These are phyloP conservation scores for Diaporthe sp. DNA, from an alignment of 2,329 filamentous ascomycete genomes.

Conservation along the genomic window DNA sequence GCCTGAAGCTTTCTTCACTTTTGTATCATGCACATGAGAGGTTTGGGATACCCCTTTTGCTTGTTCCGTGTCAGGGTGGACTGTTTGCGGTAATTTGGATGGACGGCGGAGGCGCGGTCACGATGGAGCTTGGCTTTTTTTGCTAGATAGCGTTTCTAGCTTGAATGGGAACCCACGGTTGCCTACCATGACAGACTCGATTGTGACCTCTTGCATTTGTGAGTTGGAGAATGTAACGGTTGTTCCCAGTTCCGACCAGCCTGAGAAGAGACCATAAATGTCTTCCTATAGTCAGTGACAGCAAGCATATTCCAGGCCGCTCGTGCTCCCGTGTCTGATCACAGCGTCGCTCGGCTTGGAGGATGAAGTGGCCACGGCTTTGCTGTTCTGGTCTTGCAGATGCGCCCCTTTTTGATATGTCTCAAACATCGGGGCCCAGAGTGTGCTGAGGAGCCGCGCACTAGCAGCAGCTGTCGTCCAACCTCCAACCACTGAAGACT, in stretches of 20 bases:
- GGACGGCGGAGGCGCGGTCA: neutral
- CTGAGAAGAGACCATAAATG: neutral
- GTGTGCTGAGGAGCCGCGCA: neutral
- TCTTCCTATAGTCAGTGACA: neutral
- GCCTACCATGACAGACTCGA: constrained; percentile 6
- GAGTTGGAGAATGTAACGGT: neutral
- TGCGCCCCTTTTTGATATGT: neutral
- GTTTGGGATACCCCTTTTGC: constrained; percentile 37
- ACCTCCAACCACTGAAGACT: neutral
- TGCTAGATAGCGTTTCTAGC: constrained; percentile 25
- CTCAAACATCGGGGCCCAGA: neutral
- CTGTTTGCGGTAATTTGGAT: constrained; percentile 31
- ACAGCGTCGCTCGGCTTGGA: neutral
- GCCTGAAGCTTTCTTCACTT: neutral
- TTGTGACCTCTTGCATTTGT: neutral
- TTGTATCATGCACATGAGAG: constrained; percentile 35
- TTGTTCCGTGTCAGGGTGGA: constrained; percentile 26
- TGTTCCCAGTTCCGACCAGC: constrained; percentile 25
- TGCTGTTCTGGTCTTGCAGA: neutral
- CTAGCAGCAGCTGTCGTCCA: neutral
- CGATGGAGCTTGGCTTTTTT: constrained; percentile 25
- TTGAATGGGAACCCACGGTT: constrained; percentile 2
- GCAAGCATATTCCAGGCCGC: neutral
- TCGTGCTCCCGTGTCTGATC: neutral
- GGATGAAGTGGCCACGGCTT: neutral